phyloP scores from a whole-genome alignment of 78 protist genomes.

The Dictyostelium firmibasis region DNA sequence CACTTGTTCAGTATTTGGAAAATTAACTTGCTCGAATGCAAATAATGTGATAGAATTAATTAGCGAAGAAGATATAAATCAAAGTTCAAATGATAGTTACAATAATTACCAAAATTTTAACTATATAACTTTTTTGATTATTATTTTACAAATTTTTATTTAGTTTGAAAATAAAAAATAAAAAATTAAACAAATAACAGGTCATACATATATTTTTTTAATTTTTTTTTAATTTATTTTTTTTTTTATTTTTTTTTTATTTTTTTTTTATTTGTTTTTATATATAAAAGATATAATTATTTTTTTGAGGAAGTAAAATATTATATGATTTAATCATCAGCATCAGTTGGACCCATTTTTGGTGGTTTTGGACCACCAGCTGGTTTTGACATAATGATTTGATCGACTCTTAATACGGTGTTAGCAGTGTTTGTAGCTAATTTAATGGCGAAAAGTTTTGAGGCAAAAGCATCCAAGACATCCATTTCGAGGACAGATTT shows the following conservation, averaged over 20 bases:
- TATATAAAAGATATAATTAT: too few relatives aligned
- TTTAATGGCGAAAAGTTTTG: constrained; percentile 88
- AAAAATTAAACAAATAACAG: neutral
- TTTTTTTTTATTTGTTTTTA: neutral
- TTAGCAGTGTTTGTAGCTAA: constrained; percentile 97
- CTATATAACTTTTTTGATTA: neutral
- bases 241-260: neutral
- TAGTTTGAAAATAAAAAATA: neutral
- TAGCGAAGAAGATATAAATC: neutral
- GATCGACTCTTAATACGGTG: constrained; percentile 99
- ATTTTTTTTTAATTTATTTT: neutral
- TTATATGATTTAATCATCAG: constrained; percentile 22
- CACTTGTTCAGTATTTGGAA: neutral
- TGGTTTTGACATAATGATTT: constrained; percentile 98
- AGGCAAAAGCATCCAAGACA: constrained; percentile 86
- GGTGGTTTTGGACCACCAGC: constrained; percentile 98
- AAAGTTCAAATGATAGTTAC: neutral
- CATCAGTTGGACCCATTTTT: constrained; percentile 21
- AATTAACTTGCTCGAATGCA: constrained; percentile 2
- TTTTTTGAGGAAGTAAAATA: neutral
- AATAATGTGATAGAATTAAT: neutral
- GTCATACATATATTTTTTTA: neutral
- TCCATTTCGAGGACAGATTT: constrained; percentile 65
- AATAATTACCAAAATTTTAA: neutral
- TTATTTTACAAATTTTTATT: neutral